Conservation (phyloP, 768 basidiomycete genomes). For the Auriscalpium orientale region DNA sequence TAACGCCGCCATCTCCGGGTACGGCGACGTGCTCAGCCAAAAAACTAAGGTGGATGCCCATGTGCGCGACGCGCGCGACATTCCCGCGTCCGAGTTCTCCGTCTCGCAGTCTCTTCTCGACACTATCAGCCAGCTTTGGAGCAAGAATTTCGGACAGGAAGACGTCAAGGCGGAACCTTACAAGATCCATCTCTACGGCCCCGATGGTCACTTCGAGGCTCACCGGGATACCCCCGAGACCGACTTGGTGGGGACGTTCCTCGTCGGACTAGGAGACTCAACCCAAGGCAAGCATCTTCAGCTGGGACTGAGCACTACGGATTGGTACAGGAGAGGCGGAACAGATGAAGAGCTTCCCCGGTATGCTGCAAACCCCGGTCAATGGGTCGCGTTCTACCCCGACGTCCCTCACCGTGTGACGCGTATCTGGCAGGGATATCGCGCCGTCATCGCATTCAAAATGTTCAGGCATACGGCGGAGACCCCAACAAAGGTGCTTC, state of each 20-base stretch:
- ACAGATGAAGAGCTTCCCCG: neutral
- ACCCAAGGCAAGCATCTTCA: neutral
- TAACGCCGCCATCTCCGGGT: constrained; percentile 5
- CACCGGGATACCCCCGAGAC: constrained; percentile 24
- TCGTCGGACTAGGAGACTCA: constrained; percentile 24
- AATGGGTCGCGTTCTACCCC: constrained; percentile 26
- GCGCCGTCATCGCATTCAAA: constrained; percentile 26
- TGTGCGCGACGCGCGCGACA: constrained; percentile 22
- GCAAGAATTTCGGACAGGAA: constrained; percentile 14
- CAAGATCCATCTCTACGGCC: constrained; percentile 26
- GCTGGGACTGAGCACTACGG: neutral
- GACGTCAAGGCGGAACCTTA: constrained; percentile 23
- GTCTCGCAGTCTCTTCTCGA: constrained; percentile 13
- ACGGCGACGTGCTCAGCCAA: constrained; percentile 18
- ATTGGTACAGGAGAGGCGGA: no score
- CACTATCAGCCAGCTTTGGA: constrained; percentile 13
- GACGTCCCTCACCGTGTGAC: constrained; percentile 21
- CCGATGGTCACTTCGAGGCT: constrained; percentile 20
- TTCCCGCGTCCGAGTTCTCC: constrained; percentile 15
- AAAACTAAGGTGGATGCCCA: constrained; percentile 16
- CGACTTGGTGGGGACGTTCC: constrained; percentile 26
- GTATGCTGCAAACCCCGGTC: constrained; percentile 1
- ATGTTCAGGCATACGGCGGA: constrained; percentile 5
- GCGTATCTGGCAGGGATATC: constrained; percentile 10
- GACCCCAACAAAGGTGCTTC: no score